A percentile compares a stretch with the other conserved stretches of the same genome.
These are phyloP conservation scores for Albizia julibrissin DNA, from an alignment of 306 rosid genomes.

Conservation along the genomic window DNA sequence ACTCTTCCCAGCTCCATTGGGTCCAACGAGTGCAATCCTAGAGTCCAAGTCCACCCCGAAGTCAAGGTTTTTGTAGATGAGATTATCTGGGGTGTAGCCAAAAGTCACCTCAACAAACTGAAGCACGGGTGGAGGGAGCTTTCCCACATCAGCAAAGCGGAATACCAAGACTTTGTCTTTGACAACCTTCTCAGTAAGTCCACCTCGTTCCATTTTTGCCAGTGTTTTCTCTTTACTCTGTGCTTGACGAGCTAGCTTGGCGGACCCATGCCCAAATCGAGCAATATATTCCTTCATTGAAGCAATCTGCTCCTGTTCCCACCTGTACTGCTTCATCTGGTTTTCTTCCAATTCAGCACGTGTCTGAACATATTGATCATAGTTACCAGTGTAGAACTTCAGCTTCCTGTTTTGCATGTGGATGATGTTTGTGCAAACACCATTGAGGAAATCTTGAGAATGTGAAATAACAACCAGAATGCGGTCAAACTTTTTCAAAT, in stretches of 20 bases:
- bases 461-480: constrained; percentile 94
- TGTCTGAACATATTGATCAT: constrained; percentile 93
- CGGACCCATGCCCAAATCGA: constrained; percentile 98
- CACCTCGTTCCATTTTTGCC: constrained; percentile 99
- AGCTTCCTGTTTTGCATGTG: constrained; percentile 92
- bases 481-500: constrained; percentile 84
- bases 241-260: constrained; percentile 97
- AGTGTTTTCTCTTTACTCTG: constrained; percentile 98
- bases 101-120: constrained; percentile 93
- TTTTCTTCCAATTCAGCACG: constrained; percentile 94
- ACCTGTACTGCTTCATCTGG: constrained; percentile 96
- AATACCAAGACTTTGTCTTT: constrained; percentile 82
- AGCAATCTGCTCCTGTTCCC: constrained; percentile 99
- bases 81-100: constrained; percentile 92
- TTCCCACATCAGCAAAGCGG: constrained; percentile 94
- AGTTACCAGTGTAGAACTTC: constrained; percentile 86
- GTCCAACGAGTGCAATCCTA: constrained; percentile 93
- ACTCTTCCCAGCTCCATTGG: constrained; percentile 99
- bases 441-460: constrained; percentile 96
- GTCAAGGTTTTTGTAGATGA: constrained; percentile 83
- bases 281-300: constrained; percentile 97
- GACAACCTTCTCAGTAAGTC: constrained; percentile 89
- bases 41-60: constrained; percentile 97
- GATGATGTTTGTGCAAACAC: constrained; percentile 98
- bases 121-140: constrained; percentile 98